phyloP scores from a whole-genome alignment of 1,284 basidiomycete genomes.

The Tausonia pullulans region DNA sequence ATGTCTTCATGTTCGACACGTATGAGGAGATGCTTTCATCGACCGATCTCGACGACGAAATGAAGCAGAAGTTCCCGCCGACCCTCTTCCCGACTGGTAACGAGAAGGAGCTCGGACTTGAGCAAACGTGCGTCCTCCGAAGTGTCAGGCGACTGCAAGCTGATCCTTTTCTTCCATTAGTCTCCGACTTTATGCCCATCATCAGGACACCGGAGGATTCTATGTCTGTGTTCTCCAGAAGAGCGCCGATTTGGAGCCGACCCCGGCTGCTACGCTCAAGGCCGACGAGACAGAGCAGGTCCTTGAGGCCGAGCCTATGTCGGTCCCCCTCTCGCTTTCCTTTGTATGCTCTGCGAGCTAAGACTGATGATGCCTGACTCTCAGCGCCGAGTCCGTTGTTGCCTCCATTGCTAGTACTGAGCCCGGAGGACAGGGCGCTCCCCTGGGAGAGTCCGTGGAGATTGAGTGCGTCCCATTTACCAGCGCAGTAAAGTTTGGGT shows the following conservation, averaged over 20 bases:
- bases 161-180: conserved; percentile 35
- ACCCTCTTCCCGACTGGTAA: conserved; percentile 73
- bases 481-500: too few relatives aligned
- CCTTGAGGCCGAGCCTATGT: background rate
- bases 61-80: conserved; percentile 21
- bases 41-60: background rate
- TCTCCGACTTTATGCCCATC: conserved; percentile 81
- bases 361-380: too few relatives aligned
- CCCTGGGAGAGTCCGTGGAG: conserved; percentile 11
- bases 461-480: too few relatives aligned
- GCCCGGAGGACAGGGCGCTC: conserved; percentile 13
- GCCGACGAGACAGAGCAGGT: background rate
- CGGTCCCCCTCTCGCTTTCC: background rate
- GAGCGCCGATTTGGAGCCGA: conserved; percentile 2
- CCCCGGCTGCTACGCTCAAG: background rate
- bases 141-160: background rate
- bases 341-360: too few relatives aligned
- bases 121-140: conserved; percentile 51
- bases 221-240: conserved; percentile 83
- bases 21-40: conserved; percentile 10
- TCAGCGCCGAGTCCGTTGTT: background rate
- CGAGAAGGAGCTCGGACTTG: conserved; percentile 44
- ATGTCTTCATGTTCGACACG: conserved; percentile 11
- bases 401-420: conserved; percentile 12
- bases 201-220: conserved; percentile 96